Base-by-base conservation (phyloP, 2,329 filamentous ascomycete genomes). In the Colletotrichum sojae region DNA sequence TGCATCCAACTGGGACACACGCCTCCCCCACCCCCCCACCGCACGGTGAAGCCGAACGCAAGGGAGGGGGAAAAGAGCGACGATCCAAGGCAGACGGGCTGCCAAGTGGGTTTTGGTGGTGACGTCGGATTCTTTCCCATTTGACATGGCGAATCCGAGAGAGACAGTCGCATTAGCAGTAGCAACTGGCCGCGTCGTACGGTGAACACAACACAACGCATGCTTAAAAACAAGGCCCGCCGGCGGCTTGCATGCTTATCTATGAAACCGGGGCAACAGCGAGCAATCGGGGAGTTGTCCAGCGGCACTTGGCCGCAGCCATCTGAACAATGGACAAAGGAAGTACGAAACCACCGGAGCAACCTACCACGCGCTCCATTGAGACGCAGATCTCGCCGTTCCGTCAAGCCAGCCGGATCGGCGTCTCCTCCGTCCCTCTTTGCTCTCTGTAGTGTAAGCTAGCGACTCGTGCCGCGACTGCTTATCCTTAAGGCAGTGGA, bases 41-140 rank as follows among this genome's bases (percentile, higher is more conserved):
- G 75, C 74, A 79, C 73, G 75, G 82, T 69, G 63, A 57, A 57
- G 48, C 53, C 56, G 69, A 64, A 53, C 61, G 53, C 18, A 61
- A 75, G 70, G 13, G 31, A 36, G 13, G 13, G 16, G 40, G 12
- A 43, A 4, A 43, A 43, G 31, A 10, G 40, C 13, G 40, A 15
- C 40, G 13, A 43, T 43, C 16, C 40, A 43, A 43, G 13, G 40
- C 13, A 15, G 40, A 43, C 40, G 12, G 5, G 3, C 40, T 43
- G 13, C 40, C 40, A 16, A 15, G 40, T 15, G 13, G 40, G 16
- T n/a, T n/a, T 15, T 43, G 52, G 74, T 72, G 40, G 9, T 18
- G 16, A 36, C 31, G 31, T 36, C 31, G 31, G 31, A 36, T 10
- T 25, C 22, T 25, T 36, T 36, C 31, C 8, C 6, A 36, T 36